These are phyloP conservation scores for Globisporangium solare DNA, from an alignment of 352 stramenopile species.

Conservation along the genomic window DNA sequence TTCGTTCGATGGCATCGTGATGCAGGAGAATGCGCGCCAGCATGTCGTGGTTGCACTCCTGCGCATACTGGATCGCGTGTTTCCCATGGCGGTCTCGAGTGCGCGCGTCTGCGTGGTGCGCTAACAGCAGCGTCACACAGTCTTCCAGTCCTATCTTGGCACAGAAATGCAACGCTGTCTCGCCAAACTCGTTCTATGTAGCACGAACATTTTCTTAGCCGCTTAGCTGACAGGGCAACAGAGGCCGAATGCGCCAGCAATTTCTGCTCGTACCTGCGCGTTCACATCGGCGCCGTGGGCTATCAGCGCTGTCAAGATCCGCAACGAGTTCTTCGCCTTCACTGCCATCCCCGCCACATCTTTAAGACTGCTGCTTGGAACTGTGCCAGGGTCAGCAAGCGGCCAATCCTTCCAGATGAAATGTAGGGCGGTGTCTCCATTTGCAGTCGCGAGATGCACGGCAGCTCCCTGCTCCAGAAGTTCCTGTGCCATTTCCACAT, in stretches of 20 bases:
- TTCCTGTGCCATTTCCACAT: constrained; percentile 38
- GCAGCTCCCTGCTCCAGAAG: constrained; percentile 48
- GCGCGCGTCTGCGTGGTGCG: constrained; percentile 27
- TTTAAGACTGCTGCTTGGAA: constrained; percentile 17
- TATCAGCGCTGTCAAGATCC: constrained; percentile 40
- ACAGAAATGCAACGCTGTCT: constrained; percentile 53
- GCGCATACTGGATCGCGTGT: constrained; percentile 40
- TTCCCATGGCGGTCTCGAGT: constrained; percentile 31
- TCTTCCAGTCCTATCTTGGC: constrained; percentile 46
- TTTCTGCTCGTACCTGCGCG: constrained; percentile 30
- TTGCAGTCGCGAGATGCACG: constrained; percentile 48
- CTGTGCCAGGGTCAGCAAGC: constrained; percentile 8
- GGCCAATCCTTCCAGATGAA: constrained; percentile 55
- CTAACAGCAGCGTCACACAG: constrained; percentile 51
- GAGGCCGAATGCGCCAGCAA: neutral
- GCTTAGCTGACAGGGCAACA: neutral
- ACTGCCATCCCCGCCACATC: constrained; percentile 23
- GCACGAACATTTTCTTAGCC: neutral
- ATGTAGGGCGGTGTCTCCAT: constrained; percentile 64
- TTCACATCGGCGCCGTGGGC: constrained; percentile 36
- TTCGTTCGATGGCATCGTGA: constrained; percentile 35
- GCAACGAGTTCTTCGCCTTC: constrained; percentile 26
- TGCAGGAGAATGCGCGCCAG: constrained; percentile 40
- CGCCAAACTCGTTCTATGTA: constrained; percentile 68
- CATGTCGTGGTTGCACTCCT: constrained; percentile 23